phyloP scores from a whole-genome alignment of 257 asterid species.

The Dorcoceras hygrometricum region DNA sequence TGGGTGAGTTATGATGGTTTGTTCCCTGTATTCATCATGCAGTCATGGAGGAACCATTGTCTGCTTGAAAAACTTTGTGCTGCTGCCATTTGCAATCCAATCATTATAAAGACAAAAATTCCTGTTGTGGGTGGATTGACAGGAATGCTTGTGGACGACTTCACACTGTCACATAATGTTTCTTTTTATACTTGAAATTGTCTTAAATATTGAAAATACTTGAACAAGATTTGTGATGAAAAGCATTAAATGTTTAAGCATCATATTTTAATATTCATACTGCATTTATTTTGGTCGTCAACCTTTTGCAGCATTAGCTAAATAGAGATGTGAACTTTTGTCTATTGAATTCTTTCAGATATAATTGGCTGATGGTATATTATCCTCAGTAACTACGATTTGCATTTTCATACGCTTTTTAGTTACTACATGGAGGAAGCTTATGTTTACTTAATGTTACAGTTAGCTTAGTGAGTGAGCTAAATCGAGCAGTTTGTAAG shows the following conservation, averaged over 20 bases:
- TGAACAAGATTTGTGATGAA: constrained; percentile 14
- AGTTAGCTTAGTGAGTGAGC: no score
- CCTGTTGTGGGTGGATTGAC: not conserved
- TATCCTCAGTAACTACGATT: not conserved
- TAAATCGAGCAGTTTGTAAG: no score
- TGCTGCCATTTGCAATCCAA: constrained; percentile 1
- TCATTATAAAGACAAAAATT: not conserved
- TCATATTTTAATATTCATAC: not conserved
- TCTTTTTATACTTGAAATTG: not conserved
- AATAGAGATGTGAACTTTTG: not conserved
- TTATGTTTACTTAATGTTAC: no score
- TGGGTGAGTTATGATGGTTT: no score
- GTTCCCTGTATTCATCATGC: constrained; percentile 26
- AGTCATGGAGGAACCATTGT: constrained; percentile 81
- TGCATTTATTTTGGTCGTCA: not conserved
- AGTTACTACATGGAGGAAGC: no score
- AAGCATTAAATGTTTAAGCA: not conserved
- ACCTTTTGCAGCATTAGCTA: not conserved
- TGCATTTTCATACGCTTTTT: no score
- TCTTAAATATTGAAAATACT: not conserved
- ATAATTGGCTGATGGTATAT: not conserved
- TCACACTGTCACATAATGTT: constrained; percentile 11
- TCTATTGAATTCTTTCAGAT: constrained; percentile 2
- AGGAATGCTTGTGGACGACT: not conserved
- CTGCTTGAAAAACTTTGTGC: constrained; percentile 44